These are phyloP conservation scores for Apophysomyces variabilis DNA, from an alignment of 371 early-diverging fungal species.

Conservation along the genomic window DNA sequence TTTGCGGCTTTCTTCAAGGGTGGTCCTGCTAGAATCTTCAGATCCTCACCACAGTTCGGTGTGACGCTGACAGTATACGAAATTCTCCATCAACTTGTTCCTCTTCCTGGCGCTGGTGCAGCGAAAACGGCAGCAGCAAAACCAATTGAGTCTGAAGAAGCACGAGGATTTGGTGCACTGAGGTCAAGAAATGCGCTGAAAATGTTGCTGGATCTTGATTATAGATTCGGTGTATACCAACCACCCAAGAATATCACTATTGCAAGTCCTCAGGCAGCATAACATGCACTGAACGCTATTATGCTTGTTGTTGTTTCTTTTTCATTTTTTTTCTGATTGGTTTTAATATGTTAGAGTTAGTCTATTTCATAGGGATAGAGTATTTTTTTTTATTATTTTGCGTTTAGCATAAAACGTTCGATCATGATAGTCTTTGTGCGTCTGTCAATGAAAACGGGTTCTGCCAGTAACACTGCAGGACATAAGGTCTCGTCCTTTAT, in stretches of 20 bases:
- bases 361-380: too few species aligned
- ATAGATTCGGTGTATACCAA: constrained; percentile 59
- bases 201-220: constrained; percentile 64
- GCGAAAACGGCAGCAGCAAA: constrained; percentile 24
- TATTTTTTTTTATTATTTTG: too few species aligned
- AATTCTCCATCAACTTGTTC: constrained; percentile 80
- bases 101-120: constrained; percentile 58
- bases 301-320: too few species aligned
- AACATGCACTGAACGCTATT: not conserved
- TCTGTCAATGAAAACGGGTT: too few species aligned
- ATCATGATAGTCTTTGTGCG: too few species aligned
- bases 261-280: not conserved
- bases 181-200: constrained; percentile 70
- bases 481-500: too few species aligned
- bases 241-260: constrained; percentile 8
- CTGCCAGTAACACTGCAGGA: too few species aligned
- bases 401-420: too few species aligned
- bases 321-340: too few species aligned
- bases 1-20: constrained; percentile 96
- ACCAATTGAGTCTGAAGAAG: constrained; percentile 23
- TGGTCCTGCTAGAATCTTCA: constrained; percentile 82
- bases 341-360: too few species aligned
- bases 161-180: constrained; percentile 45
- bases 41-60: constrained; percentile 96
- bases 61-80: constrained; percentile 94